Evolutionary conservation across 2,329 filamentous ascomycete species (phyloP), one percentile per base, ranked within the genome.

Genomic region (Botrytis sinoallii): DNA sequence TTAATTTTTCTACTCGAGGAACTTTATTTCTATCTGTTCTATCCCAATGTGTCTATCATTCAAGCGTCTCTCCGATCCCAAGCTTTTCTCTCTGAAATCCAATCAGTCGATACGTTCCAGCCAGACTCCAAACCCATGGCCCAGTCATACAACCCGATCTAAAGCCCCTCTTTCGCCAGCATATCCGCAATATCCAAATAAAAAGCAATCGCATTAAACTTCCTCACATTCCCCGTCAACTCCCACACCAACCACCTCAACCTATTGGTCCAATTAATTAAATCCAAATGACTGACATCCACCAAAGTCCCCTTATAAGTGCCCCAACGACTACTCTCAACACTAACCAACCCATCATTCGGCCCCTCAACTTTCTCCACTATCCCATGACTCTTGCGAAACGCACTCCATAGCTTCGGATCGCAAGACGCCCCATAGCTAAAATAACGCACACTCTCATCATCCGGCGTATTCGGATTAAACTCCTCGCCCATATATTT

Each of bases 301-400:
- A 90, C 81, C 73, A 92, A 79, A 2, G 90, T 91, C 6, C 90
- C 90, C 78, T 89, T 87, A 79, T 92, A 91, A 16, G 84, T 84
- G 10, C 90, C 90, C 89, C 89, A 91, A 74, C 84, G 83, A 64
- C 88, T 87, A 78, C 89, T 91, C 69, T 84, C 82, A 18, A 91
- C 88, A 79, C 88, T 94, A 20, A 92, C 90, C n/a, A 92, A 82
- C 1, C 90, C 90, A 77, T 92, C 90, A 76, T 92, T 92, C 25
- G 87, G 84, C 0, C 90, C 90, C 78, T 91, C 89, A 0, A 79
- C 78, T 55, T 82, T 80, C 18, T 83, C 77, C 35, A 92, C 83
- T 16, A 91, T 82, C 2, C 80, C 77, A 76, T 88, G 85, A 4
- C 89, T 86, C 63, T 84, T 81, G 9, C 87, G 84, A 77, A 91